These are phyloP conservation scores for Torulaspora franciscae DNA, from an alignment of 805 yeast species.

Conservation along the genomic window DNA sequence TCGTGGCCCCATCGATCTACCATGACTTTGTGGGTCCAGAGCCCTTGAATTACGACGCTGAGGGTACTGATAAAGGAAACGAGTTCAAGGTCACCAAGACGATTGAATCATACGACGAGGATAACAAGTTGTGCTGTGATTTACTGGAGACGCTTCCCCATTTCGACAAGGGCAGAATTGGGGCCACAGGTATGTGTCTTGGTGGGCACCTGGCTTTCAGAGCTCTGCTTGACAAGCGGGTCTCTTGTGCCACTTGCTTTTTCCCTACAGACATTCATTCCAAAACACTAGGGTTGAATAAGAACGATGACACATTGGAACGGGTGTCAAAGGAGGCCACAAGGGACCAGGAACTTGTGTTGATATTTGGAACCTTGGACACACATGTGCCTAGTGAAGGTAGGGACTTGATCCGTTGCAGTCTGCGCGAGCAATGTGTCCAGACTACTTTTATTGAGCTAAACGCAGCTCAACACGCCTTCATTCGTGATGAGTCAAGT, in stretches of 20 bases:
- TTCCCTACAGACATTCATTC: constrained; percentile 78
- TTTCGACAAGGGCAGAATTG: constrained; percentile 61
- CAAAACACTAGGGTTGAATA: constrained; percentile 59
- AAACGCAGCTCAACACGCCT: constrained; percentile 79
- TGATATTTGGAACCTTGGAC: constrained; percentile 75
- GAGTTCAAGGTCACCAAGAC: constrained; percentile 61
- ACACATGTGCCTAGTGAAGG: constrained; percentile 78
- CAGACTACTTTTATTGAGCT: constrained; percentile 69
- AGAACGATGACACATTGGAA: constrained; percentile 59
- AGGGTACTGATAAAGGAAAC: constrained; percentile 75
- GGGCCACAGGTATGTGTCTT: constrained; percentile 83
- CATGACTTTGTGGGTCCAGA: constrained; percentile 66
- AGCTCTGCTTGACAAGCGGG: constrained; percentile 54
- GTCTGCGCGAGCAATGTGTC: constrained; percentile 53
- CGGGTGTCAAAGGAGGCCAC: constrained; percentile 49
- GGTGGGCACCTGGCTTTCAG: constrained; percentile 81
- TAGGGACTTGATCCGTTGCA: constrained; percentile 61
- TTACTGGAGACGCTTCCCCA: constrained; percentile 53
- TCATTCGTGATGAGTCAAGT: constrained; percentile 70
- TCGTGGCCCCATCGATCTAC: constrained; percentile 73
- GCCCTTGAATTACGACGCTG: constrained; percentile 61
- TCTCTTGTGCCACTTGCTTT: constrained; percentile 65
- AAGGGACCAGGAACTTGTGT: constrained; percentile 51
- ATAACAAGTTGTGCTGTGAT: constrained; percentile 58
- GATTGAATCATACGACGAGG: constrained; percentile 70